A percentile compares a stretch with the other conserved stretches of the same genome.
Evolutionary conservation across 1,139 yeast species (phyloP).

Genomic region (Groenewaldozyma sp.): DNA sequence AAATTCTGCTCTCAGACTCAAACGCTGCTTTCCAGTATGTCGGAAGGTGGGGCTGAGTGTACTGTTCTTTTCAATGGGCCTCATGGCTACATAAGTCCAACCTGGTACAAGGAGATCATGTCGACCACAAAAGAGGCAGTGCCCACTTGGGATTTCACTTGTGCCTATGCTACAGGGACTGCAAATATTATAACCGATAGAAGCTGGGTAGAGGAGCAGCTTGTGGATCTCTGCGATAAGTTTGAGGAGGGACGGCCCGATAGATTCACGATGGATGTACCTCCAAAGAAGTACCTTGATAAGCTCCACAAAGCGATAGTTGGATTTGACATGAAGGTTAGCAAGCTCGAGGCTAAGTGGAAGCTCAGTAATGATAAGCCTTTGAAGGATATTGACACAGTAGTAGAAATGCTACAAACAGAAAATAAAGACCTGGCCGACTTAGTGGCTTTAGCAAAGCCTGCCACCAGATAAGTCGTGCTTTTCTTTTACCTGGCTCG

Average conservation of each 20-base stretch:
- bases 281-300: slow-evolving; percentile 44
- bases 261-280: slow-evolving; percentile 51
- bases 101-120: slow-evolving; percentile 50
- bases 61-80: slow-evolving; percentile 48
- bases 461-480: background rate
- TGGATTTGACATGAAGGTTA: slow-evolving; percentile 50
- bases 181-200: slow-evolving; percentile 35
- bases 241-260: slow-evolving; percentile 36
- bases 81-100: slow-evolving; percentile 51
- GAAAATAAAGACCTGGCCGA: slow-evolving; percentile 12
- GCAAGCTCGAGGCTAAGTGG: slow-evolving; percentile 45
- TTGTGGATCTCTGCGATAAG: slow-evolving; percentile 39
- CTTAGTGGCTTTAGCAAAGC: slow-evolving; percentile 5
- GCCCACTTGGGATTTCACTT: slow-evolving; percentile 66
- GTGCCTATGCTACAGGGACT: slow-evolving; percentile 51
- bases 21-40: slow-evolving; percentile 28
- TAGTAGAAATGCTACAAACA: slow-evolving; percentile 26
- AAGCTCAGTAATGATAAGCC: slow-evolving; percentile 51
- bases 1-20: slow-evolving; percentile 46
- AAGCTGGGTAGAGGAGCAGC: slow-evolving; percentile 40
- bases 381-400: slow-evolving; percentile 43
- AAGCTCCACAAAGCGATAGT: slow-evolving; percentile 45
- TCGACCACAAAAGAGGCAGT: slow-evolving; percentile 50
- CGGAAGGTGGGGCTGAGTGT: slow-evolving; percentile 28
- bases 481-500: background rate